phyloP scores from a whole-genome alignment of 1,284 basidiomycete species.

The Tilletia indica region DNA sequence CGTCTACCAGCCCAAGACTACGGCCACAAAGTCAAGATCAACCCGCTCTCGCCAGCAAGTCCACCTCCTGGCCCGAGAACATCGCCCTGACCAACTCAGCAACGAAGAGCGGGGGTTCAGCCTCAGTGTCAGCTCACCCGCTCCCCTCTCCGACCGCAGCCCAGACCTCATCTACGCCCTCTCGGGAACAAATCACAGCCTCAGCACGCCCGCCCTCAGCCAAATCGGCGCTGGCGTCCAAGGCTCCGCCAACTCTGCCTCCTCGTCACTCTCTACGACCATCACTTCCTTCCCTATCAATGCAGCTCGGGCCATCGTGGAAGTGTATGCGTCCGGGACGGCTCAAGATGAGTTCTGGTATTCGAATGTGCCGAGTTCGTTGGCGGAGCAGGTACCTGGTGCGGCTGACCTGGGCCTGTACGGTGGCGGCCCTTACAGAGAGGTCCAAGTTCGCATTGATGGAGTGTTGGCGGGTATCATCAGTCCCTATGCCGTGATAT shows the following conservation, averaged over 20 bases:
- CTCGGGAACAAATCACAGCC: slow-evolving; percentile 24
- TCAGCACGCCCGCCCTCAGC: slow-evolving; percentile 31
- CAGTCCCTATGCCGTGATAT: slow-evolving; percentile 75
- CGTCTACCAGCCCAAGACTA: slow-evolving; percentile 18
- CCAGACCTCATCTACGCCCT: slow-evolving; percentile 32
- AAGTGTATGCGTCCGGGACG: slow-evolving; percentile 38
- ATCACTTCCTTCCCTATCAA: slow-evolving; percentile 28
- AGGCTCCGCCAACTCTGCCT: neutral
- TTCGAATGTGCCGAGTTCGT: slow-evolving; percentile 68
- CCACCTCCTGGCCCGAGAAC: neutral
- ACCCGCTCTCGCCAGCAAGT: neutral
- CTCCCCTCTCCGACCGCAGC: slow-evolving; percentile 22
- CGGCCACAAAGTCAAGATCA: neutral
- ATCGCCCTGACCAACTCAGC: neutral
- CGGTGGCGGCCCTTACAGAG: slow-evolving; percentile 65
- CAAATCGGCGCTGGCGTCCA: slow-evolving; percentile 25
- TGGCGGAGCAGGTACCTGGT: slow-evolving; percentile 62
- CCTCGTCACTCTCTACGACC: slow-evolving; percentile 17
- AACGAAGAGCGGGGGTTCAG: neutral
- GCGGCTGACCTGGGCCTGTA: slow-evolving; percentile 60
- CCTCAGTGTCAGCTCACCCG: neutral
- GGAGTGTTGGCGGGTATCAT: slow-evolving; percentile 70
- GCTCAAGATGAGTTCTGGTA: slow-evolving; percentile 61
- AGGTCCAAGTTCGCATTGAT: slow-evolving; percentile 74
- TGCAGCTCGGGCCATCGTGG: slow-evolving; percentile 33